A percentile compares a stretch with the other conserved stretches of the same genome.
Conservation (phyloP, 176 grass and related monocot species). For the Triticum turgidum region DNA sequence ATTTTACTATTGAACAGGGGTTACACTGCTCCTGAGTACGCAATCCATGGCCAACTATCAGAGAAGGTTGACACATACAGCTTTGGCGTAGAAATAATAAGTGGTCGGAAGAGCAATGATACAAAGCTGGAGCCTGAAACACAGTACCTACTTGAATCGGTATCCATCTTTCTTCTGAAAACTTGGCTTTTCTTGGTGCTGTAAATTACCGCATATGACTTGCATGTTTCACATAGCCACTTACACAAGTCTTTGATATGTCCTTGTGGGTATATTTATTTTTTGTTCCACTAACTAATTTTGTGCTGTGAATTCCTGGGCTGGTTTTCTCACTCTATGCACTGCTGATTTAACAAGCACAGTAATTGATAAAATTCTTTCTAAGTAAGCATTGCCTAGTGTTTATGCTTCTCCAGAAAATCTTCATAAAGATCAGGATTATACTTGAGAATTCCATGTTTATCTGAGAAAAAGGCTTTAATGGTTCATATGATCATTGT, state of each 20-base stretch:
- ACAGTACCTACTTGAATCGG: conserved; percentile 86
- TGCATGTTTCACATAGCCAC: conserved; percentile 19
- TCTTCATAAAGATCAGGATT: conserved; percentile 2
- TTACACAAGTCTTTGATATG: neutral
- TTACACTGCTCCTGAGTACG: conserved; percentile 88
- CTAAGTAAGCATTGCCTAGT: neutral
- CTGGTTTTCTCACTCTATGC: conserved; percentile 17
- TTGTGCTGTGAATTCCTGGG: neutral
- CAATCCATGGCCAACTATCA: conserved; percentile 77
- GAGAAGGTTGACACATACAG: conserved; percentile 87
- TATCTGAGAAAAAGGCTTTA: neutral
- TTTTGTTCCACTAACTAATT: conserved; percentile 4
- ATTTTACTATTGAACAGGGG: conserved; percentile 52
- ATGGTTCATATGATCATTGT: neutral
- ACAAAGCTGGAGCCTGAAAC: conserved; percentile 52
- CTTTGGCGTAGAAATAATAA: conserved; percentile 83
- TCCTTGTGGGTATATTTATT: neutral
- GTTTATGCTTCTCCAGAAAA: conserved; percentile 11
- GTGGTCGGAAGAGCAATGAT: conserved; percentile 83
- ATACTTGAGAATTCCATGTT: conserved; percentile 9
- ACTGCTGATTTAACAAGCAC: conserved; percentile 2
- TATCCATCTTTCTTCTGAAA: conserved; percentile 46
- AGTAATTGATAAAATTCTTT: conserved; percentile 1
- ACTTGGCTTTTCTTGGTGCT: conserved; percentile 6
- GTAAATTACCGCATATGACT: conserved; percentile 2